Evolutionary conservation across 2,329 filamentous ascomycete species (phyloP), one percentile per base, ranked within the genome.

Genomic region (Claviceps lovelessii): DNA sequence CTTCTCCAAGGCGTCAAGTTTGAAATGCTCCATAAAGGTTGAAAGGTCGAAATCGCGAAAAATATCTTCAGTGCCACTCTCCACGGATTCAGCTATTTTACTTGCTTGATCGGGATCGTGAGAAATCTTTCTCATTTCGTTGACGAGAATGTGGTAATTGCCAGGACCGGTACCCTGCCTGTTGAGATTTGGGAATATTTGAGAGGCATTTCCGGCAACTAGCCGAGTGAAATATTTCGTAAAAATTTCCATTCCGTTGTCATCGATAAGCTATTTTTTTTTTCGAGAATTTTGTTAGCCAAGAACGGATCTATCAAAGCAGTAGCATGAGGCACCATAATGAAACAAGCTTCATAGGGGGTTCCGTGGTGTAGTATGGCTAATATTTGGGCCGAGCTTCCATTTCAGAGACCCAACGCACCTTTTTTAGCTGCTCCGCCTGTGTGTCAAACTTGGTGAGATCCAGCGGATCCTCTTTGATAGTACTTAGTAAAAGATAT

Each of bases 181-280:
- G 63, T 81, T 87, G 54, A 84, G 76, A 59, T 86, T 83, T 52
- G 89, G 85, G 68, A 97, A 97, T 68, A 98, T 93, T 65, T 93
- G 85, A 59, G 85, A 76, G 64, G 90, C 89, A 82, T 96, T 96
- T 73, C 85, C 85, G 71, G 86, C 86, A 67, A 98, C 82, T 68
- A 97, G 78, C 72, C 91, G 88, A 71, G 89, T 85, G 72, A 98
- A 95, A 72, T 93, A 96, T 76, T 90, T 94, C 58, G 88, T 84
- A 70, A 90, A 96, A 68, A 96, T 90, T 78, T 98, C 94, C 91
- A 98, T 98, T 68, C 90, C 90, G 90, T 95, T 85, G 65, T 91
- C 90, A 81, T 95, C 85, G 74, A 97, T 86, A 69, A 97, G 84
- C 88, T 95, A 60, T 55, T 49, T 31, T 13, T 41, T 45, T 49